phyloP scores from a whole-genome alignment of 2,329 filamentous ascomycete species.

The Microdochium paspali region DNA sequence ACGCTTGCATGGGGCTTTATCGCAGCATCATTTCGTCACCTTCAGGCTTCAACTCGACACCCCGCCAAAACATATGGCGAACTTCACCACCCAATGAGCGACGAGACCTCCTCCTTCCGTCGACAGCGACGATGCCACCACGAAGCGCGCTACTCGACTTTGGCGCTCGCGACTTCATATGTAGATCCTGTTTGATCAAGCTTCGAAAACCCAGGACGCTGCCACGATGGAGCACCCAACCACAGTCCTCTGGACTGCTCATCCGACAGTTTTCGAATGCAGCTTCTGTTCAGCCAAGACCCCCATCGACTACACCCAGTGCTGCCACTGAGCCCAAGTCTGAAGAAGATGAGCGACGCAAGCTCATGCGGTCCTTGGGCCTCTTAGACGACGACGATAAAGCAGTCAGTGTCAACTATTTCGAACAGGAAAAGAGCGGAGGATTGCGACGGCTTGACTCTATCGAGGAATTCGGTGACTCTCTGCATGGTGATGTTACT shows the following conservation, averaged over 20 bases:
- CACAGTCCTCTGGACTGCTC: not conserved
- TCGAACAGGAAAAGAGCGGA: constrained; percentile 33
- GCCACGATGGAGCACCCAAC: constrained; percentile 12
- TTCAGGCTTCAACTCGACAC: too few species aligned
- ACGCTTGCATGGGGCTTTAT: too few species aligned
- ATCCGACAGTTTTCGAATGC: not conserved
- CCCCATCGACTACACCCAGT: not conserved
- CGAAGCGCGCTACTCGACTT: constrained; percentile 12
- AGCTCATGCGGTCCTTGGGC: constrained; percentile 15
- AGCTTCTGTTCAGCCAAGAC: not conserved
- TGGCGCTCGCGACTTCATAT: constrained; percentile 16
- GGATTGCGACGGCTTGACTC: constrained; percentile 25
- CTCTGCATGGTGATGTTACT: constrained; percentile 21
- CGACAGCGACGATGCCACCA: constrained; percentile 15
- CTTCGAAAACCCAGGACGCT: constrained; percentile 10
- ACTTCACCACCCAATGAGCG: not conserved
- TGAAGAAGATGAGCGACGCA: constrained; percentile 16
- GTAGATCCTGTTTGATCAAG: constrained; percentile 16
- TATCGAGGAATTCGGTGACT: constrained; percentile 29
- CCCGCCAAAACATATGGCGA: constrained; percentile 3
- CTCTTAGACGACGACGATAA: constrained; percentile 13
- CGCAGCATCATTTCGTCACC: too few species aligned
- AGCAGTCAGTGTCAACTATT: constrained; percentile 30
- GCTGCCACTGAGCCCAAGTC: not conserved
- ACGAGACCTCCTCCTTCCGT: not conserved